These are phyloP conservation scores for Pseudoscleropodium purum DNA, from an alignment of 225 moss, liverwort and hornwort species.

Conservation along the genomic window DNA sequence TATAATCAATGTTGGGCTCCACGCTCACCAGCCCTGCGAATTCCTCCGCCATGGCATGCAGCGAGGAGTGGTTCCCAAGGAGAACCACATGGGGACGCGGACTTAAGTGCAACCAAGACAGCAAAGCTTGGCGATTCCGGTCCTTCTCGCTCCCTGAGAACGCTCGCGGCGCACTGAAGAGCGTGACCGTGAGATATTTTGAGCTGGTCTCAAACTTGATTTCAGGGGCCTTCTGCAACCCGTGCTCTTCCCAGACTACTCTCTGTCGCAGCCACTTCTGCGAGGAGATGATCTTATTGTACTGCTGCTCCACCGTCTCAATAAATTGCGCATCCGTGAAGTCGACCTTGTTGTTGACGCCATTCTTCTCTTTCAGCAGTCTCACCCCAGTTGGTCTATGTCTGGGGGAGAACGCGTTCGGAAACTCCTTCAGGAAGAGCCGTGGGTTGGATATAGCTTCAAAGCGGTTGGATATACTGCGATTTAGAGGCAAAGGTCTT, in stretches of 20 bases:
- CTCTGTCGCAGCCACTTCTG: constrained; percentile 37
- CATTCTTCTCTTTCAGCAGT: not conserved
- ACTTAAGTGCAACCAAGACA: constrained; percentile 58
- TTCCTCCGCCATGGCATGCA: constrained; percentile 33
- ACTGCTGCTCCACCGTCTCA: constrained; percentile 43
- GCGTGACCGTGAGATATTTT: constrained; percentile 39
- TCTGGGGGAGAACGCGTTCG: constrained; percentile 5
- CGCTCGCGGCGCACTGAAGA: constrained; percentile 38
- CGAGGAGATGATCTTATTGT: constrained; percentile 20
- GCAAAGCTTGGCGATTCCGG: constrained; percentile 39
- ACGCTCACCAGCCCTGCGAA: constrained; percentile 46
- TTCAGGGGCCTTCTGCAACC: constrained; percentile 30
- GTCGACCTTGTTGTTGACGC: constrained; percentile 13
- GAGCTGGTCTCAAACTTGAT: constrained; percentile 10
- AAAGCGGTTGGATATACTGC: constrained; percentile 7
- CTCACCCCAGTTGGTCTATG: not conserved
- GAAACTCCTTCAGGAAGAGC: constrained; percentile 13
- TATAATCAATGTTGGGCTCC: constrained; percentile 50
- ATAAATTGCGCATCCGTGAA: constrained; percentile 25
- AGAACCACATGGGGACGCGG: constrained; percentile 45
- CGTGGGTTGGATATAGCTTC: constrained; percentile 16
- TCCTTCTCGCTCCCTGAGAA: constrained; percentile 34
- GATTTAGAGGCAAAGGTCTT: constrained; percentile 8
- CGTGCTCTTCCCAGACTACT: constrained; percentile 34
- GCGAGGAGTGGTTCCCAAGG: constrained; percentile 46